phyloP scores from a whole-genome alignment of 169 alveolate species.

The Amoebophrya sp. region DNA sequence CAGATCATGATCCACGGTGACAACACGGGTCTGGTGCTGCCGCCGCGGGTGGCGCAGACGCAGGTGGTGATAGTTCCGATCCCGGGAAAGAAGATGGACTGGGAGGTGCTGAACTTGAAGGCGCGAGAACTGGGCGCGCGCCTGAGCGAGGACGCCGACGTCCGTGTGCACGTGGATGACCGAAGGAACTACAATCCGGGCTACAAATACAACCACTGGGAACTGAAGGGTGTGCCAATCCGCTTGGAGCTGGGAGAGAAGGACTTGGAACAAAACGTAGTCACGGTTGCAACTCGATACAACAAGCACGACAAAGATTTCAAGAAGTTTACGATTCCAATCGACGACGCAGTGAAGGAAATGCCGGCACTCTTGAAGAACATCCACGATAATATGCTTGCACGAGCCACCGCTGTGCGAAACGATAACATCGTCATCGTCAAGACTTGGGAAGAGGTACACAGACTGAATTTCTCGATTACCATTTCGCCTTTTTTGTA shows the following conservation, averaged over 20 bases:
- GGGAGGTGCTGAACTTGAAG: conserved; percentile 38
- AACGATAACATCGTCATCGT: conserved; percentile 43
- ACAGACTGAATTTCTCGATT: neutral
- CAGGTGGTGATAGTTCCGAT: conserved; percentile 95
- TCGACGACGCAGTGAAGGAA: conserved; percentile 51
- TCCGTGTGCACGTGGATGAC: conserved; percentile 62
- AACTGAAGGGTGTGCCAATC: conserved; percentile 97
- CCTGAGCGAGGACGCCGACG: conserved; percentile 61
- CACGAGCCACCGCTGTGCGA: conserved; percentile 40
- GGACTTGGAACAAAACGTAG: conserved; percentile 86
- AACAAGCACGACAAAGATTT: conserved; percentile 45
- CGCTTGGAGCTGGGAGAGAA: conserved; percentile 96
- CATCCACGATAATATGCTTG: conserved; percentile 49
- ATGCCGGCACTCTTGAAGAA: conserved; percentile 44
- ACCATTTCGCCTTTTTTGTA: neutral
- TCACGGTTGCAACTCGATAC: conserved; percentile 65
- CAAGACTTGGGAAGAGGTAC: conserved; percentile 50
- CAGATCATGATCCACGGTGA: conserved; percentile 94
- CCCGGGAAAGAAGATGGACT: conserved; percentile 61
- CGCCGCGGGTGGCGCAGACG: conserved; percentile 91
- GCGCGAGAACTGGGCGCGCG: conserved; percentile 56
- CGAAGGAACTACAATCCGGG: conserved; percentile 95
- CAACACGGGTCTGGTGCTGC: conserved; percentile 93
- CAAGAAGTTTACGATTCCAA: conserved; percentile 52
- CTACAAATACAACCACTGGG: conserved; percentile 99